These are phyloP conservation scores for Hibiscus tridactylites DNA, from an alignment of 345 rosid species.

Conservation along the genomic window DNA sequence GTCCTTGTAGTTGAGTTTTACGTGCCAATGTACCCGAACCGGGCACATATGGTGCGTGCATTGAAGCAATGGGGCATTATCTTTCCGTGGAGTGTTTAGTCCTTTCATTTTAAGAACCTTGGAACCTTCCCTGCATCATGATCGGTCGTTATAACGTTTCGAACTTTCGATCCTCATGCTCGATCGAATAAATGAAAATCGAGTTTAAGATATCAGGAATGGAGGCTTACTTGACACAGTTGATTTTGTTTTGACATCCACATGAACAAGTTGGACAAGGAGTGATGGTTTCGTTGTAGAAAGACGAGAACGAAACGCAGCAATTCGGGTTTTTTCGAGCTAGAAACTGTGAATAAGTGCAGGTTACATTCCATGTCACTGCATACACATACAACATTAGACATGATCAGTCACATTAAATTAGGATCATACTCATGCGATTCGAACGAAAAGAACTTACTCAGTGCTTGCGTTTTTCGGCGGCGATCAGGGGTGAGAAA, in stretches of 20 bases:
- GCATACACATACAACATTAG: conserved; percentile 7
- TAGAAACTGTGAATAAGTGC: conserved; percentile 86
- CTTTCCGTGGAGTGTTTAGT: conserved; percentile 51
- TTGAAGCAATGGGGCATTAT: conserved; percentile 50
- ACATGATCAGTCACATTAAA: neutral
- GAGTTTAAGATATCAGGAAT: neutral
- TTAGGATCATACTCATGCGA: neutral
- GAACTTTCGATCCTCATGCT: neutral
- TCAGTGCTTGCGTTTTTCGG: neutral
- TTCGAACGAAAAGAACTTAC: neutral
- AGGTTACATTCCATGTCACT: conserved; percentile 97
- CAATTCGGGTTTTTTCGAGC: conserved; percentile 73
- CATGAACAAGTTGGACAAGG: conserved; percentile 83
- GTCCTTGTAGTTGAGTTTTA: conserved; percentile 67
- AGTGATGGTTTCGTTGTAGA: conserved; percentile 85
- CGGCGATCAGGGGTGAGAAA: conserved; percentile 26
- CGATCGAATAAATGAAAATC: neutral
- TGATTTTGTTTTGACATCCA: conserved; percentile 61
- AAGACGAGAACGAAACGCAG: conserved; percentile 82
- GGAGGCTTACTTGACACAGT: conserved; percentile 62
- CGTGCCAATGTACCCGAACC: conserved; percentile 77
- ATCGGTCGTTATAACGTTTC: neutral
- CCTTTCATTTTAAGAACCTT: conserved; percentile 53
- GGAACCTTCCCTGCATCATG: conserved; percentile 53
- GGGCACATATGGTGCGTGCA: conserved; percentile 92